phyloP scores from a whole-genome alignment of 2,329 filamentous ascomycete genomes.

The Ramularia endophylla region DNA sequence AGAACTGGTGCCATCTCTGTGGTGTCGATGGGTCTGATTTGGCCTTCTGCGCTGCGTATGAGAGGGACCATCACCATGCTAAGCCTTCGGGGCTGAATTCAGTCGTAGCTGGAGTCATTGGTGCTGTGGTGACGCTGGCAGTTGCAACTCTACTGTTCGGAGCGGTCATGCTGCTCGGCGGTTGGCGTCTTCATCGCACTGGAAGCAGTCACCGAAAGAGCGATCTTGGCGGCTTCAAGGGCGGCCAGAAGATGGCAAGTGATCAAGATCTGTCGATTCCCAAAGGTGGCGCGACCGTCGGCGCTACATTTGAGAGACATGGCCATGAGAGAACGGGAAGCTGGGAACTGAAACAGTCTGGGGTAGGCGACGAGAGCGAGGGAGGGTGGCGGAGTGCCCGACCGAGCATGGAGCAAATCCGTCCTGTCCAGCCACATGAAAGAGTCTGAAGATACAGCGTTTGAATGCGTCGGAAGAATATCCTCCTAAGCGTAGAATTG shows the following conservation, averaged over 20 bases:
- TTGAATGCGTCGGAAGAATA: no score
- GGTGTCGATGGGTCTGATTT: constrained; percentile 25
- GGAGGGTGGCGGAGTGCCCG: constrained; percentile 28
- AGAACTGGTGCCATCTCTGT: constrained; percentile 50
- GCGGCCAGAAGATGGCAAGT: constrained; percentile 47
- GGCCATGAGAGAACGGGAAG: constrained; percentile 51
- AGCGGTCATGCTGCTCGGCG: constrained; percentile 39
- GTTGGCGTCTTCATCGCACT: constrained; percentile 40
- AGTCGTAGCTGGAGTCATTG: constrained; percentile 50
- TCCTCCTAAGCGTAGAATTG: no score
- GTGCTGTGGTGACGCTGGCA: constrained; percentile 47
- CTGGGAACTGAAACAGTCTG: constrained; percentile 48
- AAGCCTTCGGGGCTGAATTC: constrained; percentile 23
- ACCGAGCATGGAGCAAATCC: constrained; percentile 40
- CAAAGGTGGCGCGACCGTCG: constrained; percentile 36
- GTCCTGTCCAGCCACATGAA: constrained; percentile 44
- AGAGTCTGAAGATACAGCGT: constrained; percentile 37
- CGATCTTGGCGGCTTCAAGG: constrained; percentile 51
- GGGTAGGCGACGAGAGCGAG: constrained; percentile 22
- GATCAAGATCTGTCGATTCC: constrained; percentile 48
- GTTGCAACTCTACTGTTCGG: constrained; percentile 39
- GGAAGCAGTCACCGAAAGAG: constrained; percentile 25
- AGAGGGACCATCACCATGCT: constrained; percentile 18
- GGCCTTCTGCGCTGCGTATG: constrained; percentile 38
- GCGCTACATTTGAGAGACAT: constrained; percentile 27